Conservation (phyloP, 2,329 filamentous ascomycete genomes). For the Endoconidiophora polonica region DNA sequence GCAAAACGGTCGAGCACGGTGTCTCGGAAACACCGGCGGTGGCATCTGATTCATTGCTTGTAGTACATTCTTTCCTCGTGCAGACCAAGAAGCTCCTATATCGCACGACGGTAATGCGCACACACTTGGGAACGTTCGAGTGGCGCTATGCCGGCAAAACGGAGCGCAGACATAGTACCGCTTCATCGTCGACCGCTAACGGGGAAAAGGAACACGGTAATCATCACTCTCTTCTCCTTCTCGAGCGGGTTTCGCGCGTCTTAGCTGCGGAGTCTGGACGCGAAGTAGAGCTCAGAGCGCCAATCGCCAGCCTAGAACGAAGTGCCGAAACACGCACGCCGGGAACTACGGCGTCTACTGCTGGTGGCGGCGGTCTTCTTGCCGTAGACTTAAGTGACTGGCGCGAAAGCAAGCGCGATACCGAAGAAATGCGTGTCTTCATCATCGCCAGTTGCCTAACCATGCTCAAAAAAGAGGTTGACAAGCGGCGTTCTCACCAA, state of each 20-base stretch:
- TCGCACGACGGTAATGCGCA: constrained; percentile 29
- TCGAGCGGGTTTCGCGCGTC: constrained; percentile 29
- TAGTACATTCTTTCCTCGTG: constrained; percentile 18
- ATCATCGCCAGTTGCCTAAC: constrained; percentile 38
- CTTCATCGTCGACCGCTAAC: too few relatives aligned
- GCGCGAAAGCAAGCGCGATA: constrained; percentile 21
- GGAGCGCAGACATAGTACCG: constrained; percentile 24
- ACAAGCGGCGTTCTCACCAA: constrained; percentile 37
- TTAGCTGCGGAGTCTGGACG: constrained; percentile 17
- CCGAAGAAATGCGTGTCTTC: constrained; percentile 20
- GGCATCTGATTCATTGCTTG: constrained; percentile 10
- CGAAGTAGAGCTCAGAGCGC: constrained; percentile 17
- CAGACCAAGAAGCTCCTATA: constrained; percentile 5
- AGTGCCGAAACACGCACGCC: constrained; percentile 23
- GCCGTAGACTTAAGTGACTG: constrained; percentile 26
- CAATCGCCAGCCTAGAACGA: constrained; percentile 29
- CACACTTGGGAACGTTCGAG: constrained; percentile 32
- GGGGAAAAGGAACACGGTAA: too few relatives aligned
- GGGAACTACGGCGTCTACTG: constrained; percentile 23
- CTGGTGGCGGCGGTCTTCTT: constrained; percentile 35
- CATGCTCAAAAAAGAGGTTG: constrained; percentile 51
- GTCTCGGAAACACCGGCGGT: too few relatives aligned
- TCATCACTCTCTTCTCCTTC: constrained; percentile 28
- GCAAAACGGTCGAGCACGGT: too few relatives aligned
- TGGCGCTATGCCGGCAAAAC: constrained; percentile 37